Base-by-base conservation (phyloP, 1,284 basidiomycete species). In the Polyporus tsugae region DNA sequence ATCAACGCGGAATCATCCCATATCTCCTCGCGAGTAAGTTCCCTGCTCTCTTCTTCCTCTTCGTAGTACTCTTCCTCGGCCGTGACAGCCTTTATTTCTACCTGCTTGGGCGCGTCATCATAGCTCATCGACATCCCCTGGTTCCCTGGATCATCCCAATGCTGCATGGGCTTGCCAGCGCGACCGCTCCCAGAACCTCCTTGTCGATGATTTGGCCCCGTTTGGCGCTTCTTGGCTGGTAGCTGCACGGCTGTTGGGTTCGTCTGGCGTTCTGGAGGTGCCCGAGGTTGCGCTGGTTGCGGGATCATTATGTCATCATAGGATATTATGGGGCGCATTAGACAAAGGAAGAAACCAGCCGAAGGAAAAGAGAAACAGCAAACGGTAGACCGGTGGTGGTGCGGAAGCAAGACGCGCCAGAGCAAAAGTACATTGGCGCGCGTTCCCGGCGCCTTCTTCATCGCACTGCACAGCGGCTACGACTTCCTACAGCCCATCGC, bases 1-100 rank as follows among this genome's bases (percentile, higher is more conserved):
- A 94, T 86, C 67, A 95, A 85, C 4, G 91, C 92, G 52, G 91
- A 91, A 76, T 95, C 92, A 73, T 95, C 93, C 92, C 92, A 94
- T 49, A 93, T 88, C 75, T 94, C 93, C 62, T 89, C 86, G 49
- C 90, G 85, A 5, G 89, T 89, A 66, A 94, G 82, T 66, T 87
- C 84, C 61, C 89, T 83, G 71, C 87, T 88, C 74, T 89, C 85
- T 58, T 86, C 84, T 60, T 82, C 80, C 10, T 25, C 46, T 22
- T 81, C 81, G 6, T 79, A 77, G 33, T 74, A 69, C 2, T 70
- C 70, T 25, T 66, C 67, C 6, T 66, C 73, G 19, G 63, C 66
- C 19, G 33, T 68, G 11, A 39, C 52, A 25, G 5, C 42, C 46
- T 59, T 57, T 6, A 52, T 53, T 74, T 75, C 35, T 33, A 29